Evolutionary conservation across 2,329 filamentous ascomycete species (phyloP), one percentile per base, ranked within the genome.

Genomic region (Aspergillus unguis): DNA sequence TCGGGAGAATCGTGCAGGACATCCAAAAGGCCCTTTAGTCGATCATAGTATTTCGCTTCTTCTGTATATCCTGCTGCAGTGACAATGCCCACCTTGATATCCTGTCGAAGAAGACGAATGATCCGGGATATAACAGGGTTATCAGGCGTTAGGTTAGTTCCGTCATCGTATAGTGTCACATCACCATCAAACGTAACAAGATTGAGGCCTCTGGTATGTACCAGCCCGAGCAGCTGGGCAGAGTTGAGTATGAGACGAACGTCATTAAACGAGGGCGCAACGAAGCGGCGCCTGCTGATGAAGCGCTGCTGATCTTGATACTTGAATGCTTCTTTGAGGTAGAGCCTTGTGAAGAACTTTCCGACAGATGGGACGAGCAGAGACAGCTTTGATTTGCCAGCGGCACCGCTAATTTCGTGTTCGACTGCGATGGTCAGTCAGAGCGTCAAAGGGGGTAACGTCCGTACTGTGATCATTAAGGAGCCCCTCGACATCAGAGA

Each of bases 121-220:
- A 86, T 81, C 7, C 82, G 79, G 3, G 75, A 75, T 48, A 97
- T 91, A 11, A 95, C 84, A 0, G 90, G 88, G 68, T 88, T 95
- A 11, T 83, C 79, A 0, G 85, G 78, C 50, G 86, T 84, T 6
- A 99, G 78, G 58, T 84, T 89, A 63, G 90, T 81, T 9, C 94
- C 94, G 65, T 99, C 88, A 52, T 91, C 88, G 70, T 99, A 99
- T 25, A 99, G 80, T 1, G 94, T 99, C 46, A 99, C 91, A 72
- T 99, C 94, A 72, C 94, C 94, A 71, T 99, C 94, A 68, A 99
- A 99, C 0, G 94, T 99, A 49, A 95, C 86, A 3, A 99, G 81
- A 62, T 94, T 85, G 6, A 96, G 80, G 4, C 84, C 81, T 25
- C 87, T 86, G 41, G 78, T 76, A 26, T 83, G 84, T 11, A 90